Percentiles rank a stretch among this genome's conserved stretches.
Conservation (phyloP, 176 grass and related monocot genomes). For the Carex kokanica region DNA sequence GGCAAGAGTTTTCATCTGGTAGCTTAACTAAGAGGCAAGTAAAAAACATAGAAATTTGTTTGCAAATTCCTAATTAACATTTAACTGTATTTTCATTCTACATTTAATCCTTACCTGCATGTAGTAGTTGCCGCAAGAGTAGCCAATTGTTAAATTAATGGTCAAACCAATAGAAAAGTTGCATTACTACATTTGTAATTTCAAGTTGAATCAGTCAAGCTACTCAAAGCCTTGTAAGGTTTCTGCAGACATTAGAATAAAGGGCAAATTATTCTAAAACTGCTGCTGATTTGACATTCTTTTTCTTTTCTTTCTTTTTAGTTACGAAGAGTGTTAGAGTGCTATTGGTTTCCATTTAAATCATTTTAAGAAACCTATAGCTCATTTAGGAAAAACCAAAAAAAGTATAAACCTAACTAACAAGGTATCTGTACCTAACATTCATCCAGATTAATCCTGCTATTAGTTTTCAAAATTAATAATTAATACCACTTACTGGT, state of each 20-base stretch:
- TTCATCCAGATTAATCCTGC: neutral
- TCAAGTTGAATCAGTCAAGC: neutral
- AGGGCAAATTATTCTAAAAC: neutral
- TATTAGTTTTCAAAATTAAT: neutral
- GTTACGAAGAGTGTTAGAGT: neutral
- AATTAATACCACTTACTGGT: neutral
- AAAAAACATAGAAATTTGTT: neutral
- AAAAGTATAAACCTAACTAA: neutral
- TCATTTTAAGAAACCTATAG: neutral
- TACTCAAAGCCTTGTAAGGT: neutral
- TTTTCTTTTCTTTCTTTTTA: neutral
- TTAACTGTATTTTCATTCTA: conserved; percentile 6
- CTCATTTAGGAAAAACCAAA: neutral
- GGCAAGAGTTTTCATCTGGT: conserved; percentile 94
- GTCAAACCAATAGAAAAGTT: neutral
- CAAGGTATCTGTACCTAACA: neutral
- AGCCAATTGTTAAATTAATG: neutral
- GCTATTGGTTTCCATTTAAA: neutral
- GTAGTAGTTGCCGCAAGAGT: neutral
- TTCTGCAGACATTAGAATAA: neutral
- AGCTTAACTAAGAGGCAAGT: conserved; percentile 87
- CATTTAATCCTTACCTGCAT: neutral
- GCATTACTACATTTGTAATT: neutral
- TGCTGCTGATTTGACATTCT: neutral
- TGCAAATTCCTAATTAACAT: neutral